phyloP scores from a whole-genome alignment of 768 basidiomycete species.

The Agaricus blazei region DNA sequence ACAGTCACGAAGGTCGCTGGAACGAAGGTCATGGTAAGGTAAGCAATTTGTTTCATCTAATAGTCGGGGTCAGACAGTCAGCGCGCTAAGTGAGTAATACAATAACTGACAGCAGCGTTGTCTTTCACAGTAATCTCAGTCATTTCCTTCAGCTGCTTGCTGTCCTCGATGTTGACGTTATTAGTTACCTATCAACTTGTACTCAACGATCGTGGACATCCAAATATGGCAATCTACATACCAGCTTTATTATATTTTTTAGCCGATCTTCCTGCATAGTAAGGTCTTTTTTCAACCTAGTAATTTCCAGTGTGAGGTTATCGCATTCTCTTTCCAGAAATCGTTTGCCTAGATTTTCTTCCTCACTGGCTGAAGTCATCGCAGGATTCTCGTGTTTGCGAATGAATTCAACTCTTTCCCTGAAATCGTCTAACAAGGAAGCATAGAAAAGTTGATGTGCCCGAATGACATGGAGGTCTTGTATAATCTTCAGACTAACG shows the following conservation, averaged over 20 bases:
- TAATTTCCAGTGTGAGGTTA: slow-evolving; percentile 45
- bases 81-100: background rate
- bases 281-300: slow-evolving; percentile 34
- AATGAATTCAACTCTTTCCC: slow-evolving; percentile 47
- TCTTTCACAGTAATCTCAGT: slow-evolving; percentile 48
- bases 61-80: background rate
- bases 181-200: slow-evolving; percentile 44
- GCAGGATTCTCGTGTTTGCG: slow-evolving; percentile 46
- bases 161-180: slow-evolving; percentile 54
- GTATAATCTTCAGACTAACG: slow-evolving; percentile 45
- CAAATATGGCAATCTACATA: slow-evolving; percentile 16
- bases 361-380: slow-evolving; percentile 24
- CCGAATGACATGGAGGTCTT: slow-evolving; percentile 51
- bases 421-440: slow-evolving; percentile 50
- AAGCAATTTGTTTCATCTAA: slow-evolving; percentile 53
- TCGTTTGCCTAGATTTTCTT: slow-evolving; percentile 20
- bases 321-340: slow-evolving; percentile 43
- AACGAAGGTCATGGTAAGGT: slow-evolving; percentile 58
- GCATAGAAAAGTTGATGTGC: slow-evolving; percentile 58
- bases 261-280: slow-evolving; percentile 43
- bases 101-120: slow-evolving; percentile 24
- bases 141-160: slow-evolving; percentile 44
- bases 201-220: background rate
- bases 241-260: slow-evolving; percentile 50
- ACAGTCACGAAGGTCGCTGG: slow-evolving; percentile 52